These are phyloP conservation scores for Aureobasidium sp. DNA, from an alignment of 2,329 filamentous ascomycete genomes.

Conservation along the genomic window DNA sequence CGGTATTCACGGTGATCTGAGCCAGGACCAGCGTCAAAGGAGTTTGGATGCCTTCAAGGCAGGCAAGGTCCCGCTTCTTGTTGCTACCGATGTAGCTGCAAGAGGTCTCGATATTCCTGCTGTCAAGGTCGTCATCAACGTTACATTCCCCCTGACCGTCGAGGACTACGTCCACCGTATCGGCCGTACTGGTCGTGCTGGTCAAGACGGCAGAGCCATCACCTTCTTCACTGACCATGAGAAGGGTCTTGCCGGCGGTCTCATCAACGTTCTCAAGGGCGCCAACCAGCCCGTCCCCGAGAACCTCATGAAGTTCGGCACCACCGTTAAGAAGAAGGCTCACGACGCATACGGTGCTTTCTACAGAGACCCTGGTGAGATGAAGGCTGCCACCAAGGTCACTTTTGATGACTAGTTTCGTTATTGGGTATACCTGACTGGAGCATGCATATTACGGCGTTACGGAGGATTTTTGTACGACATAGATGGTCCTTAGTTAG, in stretches of 20 bases:
- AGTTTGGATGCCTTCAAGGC: conserved; percentile 88
- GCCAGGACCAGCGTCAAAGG: conserved; percentile 77
- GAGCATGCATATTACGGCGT: conserved; percentile 9
- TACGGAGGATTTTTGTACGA: conserved; percentile 5
- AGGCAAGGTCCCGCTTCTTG: conserved; percentile 71
- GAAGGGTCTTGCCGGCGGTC: conserved; percentile 79
- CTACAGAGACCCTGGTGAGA: conserved; percentile 73
- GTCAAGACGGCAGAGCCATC: conserved; percentile 78
- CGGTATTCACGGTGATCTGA: conserved; percentile 88
- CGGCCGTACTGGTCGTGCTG: conserved; percentile 76
- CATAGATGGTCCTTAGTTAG: conserved; percentile 1
- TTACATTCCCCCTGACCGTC: conserved; percentile 85
- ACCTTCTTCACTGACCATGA: conserved; percentile 94
- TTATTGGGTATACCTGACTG: conserved; percentile 6
- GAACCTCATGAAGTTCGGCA: conserved; percentile 87
- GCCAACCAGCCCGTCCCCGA: conserved; percentile 87
- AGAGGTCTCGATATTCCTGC: conserved; percentile 90
- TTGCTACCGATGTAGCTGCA: conserved; percentile 94
- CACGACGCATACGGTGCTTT: conserved; percentile 94
- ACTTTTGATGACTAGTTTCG: conserved; percentile 56
- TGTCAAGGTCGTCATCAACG: conserved; percentile 90
- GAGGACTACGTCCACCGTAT: conserved; percentile 63
- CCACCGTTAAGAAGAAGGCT: conserved; percentile 97
- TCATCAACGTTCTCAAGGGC: conserved; percentile 92
- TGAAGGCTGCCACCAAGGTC: conserved; percentile 82